Evolutionary conservation across 2,329 filamentous ascomycete genomes (phyloP), one percentile per base, ranked within the genome.

Genomic region (Rachicladosporium sp.): DNA sequence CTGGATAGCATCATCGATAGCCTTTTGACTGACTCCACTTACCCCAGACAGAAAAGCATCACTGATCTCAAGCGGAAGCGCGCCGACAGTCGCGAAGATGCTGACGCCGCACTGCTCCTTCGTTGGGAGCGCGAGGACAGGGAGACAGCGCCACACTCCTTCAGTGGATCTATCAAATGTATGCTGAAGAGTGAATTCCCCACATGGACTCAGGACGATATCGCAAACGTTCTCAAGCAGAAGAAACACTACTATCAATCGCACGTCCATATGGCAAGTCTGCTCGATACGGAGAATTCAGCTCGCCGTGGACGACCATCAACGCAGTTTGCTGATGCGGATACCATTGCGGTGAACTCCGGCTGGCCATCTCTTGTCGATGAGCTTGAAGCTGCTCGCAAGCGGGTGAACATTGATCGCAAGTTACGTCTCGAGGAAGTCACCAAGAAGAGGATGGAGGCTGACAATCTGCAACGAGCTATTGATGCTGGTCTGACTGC

Each of bases 401-500:
- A 48, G 38, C 49, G 48, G 8, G 47, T 52, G 19, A 31, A 44
- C n/a, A 23, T 36, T 9, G 19, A 49, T 29, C 41, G 48, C 41
- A 36, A 45, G 30, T 44, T 49, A 23, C 46, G 44, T 12, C 46
- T 40, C 12, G 45, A 37, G 10, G 51, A 49, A 13, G 36, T 41
- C 6, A 46, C 42, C 6, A 50, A 47, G 43, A 48, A 50, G 38
- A 32, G 37, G 15, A 44, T 42, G 2, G 65, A 67, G 46, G 47
- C 58, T 29, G 49, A 52, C 11, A 67, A 67, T 35, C 43, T 61
- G 10, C 43, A 46, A 29, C 38, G 36, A 10, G 52, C 58, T 1
- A 52, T 50, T 15, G 50, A 60, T 13, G 61, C 61, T 43, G 60
- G 77, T 1, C 67, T 71, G 11, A 64, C 80, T 31, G 59, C 67